These are phyloP conservation scores for Phaeosphaeria sp. DNA, from an alignment of 2,329 filamentous ascomycete species.

Conservation along the genomic window DNA sequence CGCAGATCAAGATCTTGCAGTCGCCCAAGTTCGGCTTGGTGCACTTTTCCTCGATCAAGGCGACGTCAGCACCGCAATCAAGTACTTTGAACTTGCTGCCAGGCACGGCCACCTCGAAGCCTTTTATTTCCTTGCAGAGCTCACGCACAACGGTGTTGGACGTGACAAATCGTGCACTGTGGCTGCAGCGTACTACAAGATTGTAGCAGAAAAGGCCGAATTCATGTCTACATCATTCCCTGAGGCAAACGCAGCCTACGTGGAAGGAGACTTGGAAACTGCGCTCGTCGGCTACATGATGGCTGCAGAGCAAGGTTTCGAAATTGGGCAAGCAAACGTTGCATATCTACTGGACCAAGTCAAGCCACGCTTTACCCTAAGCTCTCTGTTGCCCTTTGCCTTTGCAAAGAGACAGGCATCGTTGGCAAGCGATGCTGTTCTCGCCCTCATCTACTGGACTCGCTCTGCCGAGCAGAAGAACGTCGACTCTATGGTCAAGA, in stretches of 20 bases:
- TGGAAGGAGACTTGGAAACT: conserved; percentile 77
- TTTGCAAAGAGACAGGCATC: conserved; percentile 51
- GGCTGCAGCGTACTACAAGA: conserved; percentile 83
- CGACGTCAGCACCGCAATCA: conserved; percentile 77
- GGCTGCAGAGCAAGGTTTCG: conserved; percentile 91
- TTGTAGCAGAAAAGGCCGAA: conserved; percentile 89
- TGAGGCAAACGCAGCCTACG: conserved; percentile 84
- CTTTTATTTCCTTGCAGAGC: conserved; percentile 89
- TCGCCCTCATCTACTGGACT: conserved; percentile 93
- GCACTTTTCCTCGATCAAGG: conserved; percentile 87
- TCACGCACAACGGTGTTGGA: conserved; percentile 80
- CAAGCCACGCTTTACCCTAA: conserved; percentile 57
- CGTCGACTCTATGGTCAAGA: conserved; percentile 92
- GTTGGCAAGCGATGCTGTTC: conserved; percentile 63
- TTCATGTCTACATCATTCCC: conserved; percentile 81
- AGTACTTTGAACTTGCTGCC: conserved; percentile 87
- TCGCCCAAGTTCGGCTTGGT: conserved; percentile 83
- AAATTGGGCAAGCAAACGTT: conserved; percentile 87
- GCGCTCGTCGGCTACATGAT: conserved; percentile 83
- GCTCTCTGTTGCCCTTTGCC: conserved; percentile 59
- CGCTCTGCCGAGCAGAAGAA: conserved; percentile 92
- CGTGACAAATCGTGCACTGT: conserved; percentile 78
- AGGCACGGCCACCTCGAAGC: conserved; percentile 85
- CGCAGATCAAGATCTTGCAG: conserved; percentile 80
- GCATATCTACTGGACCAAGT: conserved; percentile 81